Evolutionary conservation across 2,329 filamentous ascomycete species (phyloP), one percentile per base, ranked within the genome.

Genomic region (Colletotrichum aenigma): DNA sequence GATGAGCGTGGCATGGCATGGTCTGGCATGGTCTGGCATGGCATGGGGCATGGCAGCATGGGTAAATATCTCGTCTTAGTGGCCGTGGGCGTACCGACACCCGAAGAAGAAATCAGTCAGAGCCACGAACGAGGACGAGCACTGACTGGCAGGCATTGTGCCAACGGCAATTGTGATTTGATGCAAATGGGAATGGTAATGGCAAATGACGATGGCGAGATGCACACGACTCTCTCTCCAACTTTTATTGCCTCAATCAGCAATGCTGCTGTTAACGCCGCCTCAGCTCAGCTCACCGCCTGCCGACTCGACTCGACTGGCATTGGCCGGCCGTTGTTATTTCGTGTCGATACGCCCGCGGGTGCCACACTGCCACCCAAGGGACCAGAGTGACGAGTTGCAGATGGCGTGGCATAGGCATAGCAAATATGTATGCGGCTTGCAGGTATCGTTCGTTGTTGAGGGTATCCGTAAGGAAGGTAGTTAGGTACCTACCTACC

Each of bases 1-100:
- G 55, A 71, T 75, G 72, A 75, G 74, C 70, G 65, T 74, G 69
- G 73, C 73, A 72, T 62, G 70, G 73, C 62, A 68, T 62, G 72
- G 72, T 64, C 62, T 60, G 72, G 72, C 61, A 61, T 61, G 67
- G 68, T 61, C 61, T 62, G 62, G 65, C 43, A 48, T 48, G 28
- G 18, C 48, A 66, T 71, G 61, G 69, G 71, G 32, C 71, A 70
- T 60, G 36, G 55, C 52, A 62, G 70, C 70, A 75, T 73, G 73
- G 73, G 38, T 74, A 61, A 55, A 62, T 61, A 73, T 73, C 26
- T 67, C 70, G 43, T 38, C 66, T 64, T 48, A 56, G 56, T 64
- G 64, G 62, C 69, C 64, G 43, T 70, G 68, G 66, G 18, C 30
- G 66, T 48, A 48, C 43, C 43, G 43, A 48, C n/a, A 48, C 43